Conservation (phyloP, 495 filamentous ascomycete species). For the Penicillium herquei region DNA sequence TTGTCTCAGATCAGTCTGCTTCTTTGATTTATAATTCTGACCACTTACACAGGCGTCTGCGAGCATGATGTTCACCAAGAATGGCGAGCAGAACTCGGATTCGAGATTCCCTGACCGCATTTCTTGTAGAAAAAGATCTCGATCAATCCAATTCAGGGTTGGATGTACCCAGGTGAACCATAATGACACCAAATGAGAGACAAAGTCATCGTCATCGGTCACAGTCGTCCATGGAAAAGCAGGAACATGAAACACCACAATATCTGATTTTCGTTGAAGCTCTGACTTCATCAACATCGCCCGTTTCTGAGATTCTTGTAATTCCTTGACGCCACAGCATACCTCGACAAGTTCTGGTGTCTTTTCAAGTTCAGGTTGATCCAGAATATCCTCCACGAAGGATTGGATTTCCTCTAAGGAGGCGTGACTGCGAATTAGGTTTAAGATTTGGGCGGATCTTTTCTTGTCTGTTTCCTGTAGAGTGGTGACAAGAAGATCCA, state of each 20-base stretch:
- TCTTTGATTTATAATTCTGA: neutral
- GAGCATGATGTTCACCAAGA: slow-evolving; percentile 48
- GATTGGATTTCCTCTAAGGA: slow-evolving; percentile 29
- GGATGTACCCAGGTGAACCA: slow-evolving; percentile 47
- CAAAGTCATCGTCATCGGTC: slow-evolving; percentile 45
- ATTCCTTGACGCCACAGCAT: neutral
- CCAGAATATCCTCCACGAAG: slow-evolving; percentile 28
- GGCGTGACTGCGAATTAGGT: slow-evolving; percentile 37
- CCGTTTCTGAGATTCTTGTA: neutral
- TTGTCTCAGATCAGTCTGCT: neutral
- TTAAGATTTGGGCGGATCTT: slow-evolving; percentile 23
- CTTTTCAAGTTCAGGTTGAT: slow-evolving; percentile 22
- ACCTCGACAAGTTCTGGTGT: slow-evolving; percentile 25
- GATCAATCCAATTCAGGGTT: slow-evolving; percentile 41
- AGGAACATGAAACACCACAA: slow-evolving; percentile 22
- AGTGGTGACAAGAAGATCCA: slow-evolving; percentile 26
- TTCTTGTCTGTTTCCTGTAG: slow-evolving; percentile 25
- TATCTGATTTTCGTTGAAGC: neutral
- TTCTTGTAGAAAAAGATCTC: slow-evolving; percentile 40
- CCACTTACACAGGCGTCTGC: slow-evolving; percentile 5
- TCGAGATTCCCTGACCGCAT: slow-evolving; percentile 31
- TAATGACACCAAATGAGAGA: slow-evolving; percentile 46
- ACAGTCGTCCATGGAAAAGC: slow-evolving; percentile 47
- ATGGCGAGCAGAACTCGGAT: slow-evolving; percentile 40
- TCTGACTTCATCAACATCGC: neutral